A percentile compares a stretch with the other conserved stretches of the same genome.
These are phyloP conservation scores for Theileria orientalis DNA, from an alignment of 169 alveolate genomes.

Conservation along the genomic window DNA sequence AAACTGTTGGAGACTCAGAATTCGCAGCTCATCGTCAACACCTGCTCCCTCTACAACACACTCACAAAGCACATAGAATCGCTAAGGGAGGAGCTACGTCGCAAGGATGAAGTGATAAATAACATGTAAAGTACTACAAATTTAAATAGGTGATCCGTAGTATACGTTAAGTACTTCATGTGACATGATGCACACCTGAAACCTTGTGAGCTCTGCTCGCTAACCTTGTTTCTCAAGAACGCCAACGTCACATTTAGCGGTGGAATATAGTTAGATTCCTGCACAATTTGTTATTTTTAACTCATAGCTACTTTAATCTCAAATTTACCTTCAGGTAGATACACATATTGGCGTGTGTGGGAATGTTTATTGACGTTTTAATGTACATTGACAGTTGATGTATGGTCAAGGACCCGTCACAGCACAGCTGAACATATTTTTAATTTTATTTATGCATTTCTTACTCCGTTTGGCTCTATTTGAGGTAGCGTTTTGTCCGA, in stretches of 20 bases:
- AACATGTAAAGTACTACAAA: background rate
- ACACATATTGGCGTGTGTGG: background rate
- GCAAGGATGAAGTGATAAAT: background rate
- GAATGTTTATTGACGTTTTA: slow-evolving; percentile 9
- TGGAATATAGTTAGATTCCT: slow-evolving; percentile 14
- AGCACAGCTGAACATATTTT: slow-evolving; percentile 8
- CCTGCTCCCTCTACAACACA: slow-evolving; percentile 55
- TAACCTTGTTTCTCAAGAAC: slow-evolving; percentile 23
- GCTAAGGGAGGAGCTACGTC: background rate
- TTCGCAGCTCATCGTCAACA: slow-evolving; percentile 43
- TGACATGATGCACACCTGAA: slow-evolving; percentile 17
- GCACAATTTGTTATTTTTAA: too few species aligned
- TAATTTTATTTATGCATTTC: too few species aligned
- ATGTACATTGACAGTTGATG: slow-evolving; percentile 29
- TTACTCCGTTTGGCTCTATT: slow-evolving; percentile 17
- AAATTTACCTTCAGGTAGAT: slow-evolving; percentile 24
- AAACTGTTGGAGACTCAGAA: slow-evolving; percentile 48
- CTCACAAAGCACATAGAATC: slow-evolving; percentile 45
- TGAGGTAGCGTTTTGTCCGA: slow-evolving; percentile 23
- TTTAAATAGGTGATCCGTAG: slow-evolving; percentile 5
- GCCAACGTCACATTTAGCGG: slow-evolving; percentile 30
- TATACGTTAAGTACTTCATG: slow-evolving; percentile 21
- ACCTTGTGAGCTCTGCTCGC: background rate
- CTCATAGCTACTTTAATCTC: background rate
- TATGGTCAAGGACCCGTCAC: slow-evolving; percentile 25